These are phyloP conservation scores for Metschnikowia cubensis DNA, from an alignment of 805 yeast genomes.

Conservation along the genomic window DNA sequence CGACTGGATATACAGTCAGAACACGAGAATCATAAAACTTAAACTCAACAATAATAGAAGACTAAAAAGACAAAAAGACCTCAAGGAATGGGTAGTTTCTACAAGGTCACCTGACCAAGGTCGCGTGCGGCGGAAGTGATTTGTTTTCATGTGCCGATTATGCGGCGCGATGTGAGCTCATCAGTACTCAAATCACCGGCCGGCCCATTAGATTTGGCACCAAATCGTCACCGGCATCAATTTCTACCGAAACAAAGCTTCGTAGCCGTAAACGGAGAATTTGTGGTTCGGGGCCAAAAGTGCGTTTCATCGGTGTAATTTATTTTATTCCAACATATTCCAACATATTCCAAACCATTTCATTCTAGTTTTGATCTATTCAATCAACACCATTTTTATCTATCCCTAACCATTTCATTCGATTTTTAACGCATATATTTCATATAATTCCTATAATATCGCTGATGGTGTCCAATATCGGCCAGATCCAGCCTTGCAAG, in stretches of 20 bases:
- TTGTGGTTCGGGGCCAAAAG: neutral
- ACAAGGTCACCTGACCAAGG: conserved; percentile 1
- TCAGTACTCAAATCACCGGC: conserved; percentile 2
- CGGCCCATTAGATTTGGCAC: neutral
- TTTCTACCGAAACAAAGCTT: neutral
- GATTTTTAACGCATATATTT: neutral
- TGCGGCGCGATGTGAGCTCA: conserved; percentile 5
- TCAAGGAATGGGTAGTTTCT: no score
- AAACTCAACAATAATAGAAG: no score
- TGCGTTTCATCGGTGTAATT: no score
- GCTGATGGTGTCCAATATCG: conserved; percentile 15
- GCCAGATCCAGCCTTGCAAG: conserved; percentile 42
- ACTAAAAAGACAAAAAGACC: no score
- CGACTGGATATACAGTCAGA: no score
- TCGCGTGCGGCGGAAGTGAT: conserved; percentile 3
- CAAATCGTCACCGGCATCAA: neutral
- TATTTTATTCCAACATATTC: no score
- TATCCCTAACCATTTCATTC: no score
- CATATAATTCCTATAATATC: neutral
- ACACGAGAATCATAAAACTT: no score
- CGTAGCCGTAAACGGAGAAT: neutral
- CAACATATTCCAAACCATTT: no score
- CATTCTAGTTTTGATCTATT: no score
- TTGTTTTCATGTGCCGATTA: neutral
- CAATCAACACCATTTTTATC: no score